Evolutionary conservation across 768 basidiomycete species (phyloP), one percentile per base, ranked within the genome.

Genomic region (Phlebiopsis flavidoalba): DNA sequence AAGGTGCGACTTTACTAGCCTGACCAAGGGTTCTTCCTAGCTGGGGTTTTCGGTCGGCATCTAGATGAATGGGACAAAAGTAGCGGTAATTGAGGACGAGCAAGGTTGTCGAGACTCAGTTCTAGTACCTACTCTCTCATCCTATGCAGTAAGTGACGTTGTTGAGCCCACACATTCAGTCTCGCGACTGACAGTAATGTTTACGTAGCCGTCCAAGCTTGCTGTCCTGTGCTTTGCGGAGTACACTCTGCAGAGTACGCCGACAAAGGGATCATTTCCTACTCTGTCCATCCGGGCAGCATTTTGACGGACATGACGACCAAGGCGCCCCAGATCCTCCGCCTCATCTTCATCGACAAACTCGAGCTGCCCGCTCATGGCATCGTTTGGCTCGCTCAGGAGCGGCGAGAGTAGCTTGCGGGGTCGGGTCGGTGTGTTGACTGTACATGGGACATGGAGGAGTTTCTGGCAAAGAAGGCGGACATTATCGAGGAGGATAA

Each of bases 271-370:
- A 24, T 59, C 8, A 45, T 59, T 4, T 58, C 58, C 22, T 56
- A n/a, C 47, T 36, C 52, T 14, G 54, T 50, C 1, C 58, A 60
- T 37, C 53, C 58, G 1, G 65, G 66, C 14, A n/a, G 56, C 58
- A n/a, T 7, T 55, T 67, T 21, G 21, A 67, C n/a, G 19, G 66
- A 67, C 17, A 51, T 65, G 50, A 21, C 57, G 17, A 36, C 51
- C 7, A 26, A 19, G n/a, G 22, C 49, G 21, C 24, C 48, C 59
- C 0, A 21, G 17, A 56, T 58, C 24, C 35, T 31, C n/a, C 31
- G 57, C 45, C 36, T 26, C n/a, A 52, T n/a, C 47, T 45, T 60
- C 48, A 43, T 58, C 43, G 63, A 64, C 46, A 61, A 55, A 15
- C 33, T 33, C 1, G 45, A 53, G 51, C 54, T 64, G n/a, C 48